phyloP scores from a whole-genome alignment of 352 stramenopile genomes.

The Phytophthora boehmeriae region DNA sequence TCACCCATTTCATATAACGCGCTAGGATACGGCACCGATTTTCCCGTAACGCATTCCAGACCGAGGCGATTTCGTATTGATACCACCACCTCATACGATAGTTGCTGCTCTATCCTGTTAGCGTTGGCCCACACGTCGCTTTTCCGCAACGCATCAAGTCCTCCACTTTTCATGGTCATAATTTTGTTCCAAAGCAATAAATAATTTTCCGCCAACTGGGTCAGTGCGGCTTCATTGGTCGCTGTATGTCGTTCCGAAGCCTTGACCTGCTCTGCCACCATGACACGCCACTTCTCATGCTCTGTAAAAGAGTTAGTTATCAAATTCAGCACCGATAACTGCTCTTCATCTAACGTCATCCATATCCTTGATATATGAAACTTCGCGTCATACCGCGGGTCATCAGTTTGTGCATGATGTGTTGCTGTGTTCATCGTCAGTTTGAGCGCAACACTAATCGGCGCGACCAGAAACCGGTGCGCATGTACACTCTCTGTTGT shows the following conservation, averaged over 20 bases:
- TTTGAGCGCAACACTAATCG: constrained; percentile 85
- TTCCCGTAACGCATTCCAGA: constrained; percentile 46
- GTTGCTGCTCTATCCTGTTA: constrained; percentile 64
- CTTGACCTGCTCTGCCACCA: constrained; percentile 76
- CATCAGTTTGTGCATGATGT: constrained; percentile 69
- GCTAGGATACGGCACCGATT: constrained; percentile 50
- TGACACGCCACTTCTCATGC: constrained; percentile 77
- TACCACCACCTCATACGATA: constrained; percentile 79
- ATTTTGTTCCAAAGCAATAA: constrained; percentile 72
- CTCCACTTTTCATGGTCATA: constrained; percentile 63
- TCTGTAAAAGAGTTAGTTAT: constrained; percentile 72
- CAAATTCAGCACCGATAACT: constrained; percentile 78
- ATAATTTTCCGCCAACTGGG: constrained; percentile 66
- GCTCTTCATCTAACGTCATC: constrained; percentile 82
- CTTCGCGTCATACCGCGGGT: constrained; percentile 75
- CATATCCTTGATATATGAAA: constrained; percentile 85
- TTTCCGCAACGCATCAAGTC: constrained; percentile 70
- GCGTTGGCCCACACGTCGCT: constrained; percentile 58
- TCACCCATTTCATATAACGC: constrained; percentile 72
- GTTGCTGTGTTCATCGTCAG: constrained; percentile 89
- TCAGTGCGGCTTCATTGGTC: constrained; percentile 48
- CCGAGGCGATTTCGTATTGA: constrained; percentile 78
- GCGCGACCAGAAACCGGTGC: constrained; percentile 84
- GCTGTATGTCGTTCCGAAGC: constrained; percentile 55
- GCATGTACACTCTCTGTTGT: constrained; percentile 65